These are phyloP conservation scores for Tolypocladium ophioglossoides DNA, from an alignment of 2,329 filamentous ascomycete species.

Conservation along the genomic window DNA sequence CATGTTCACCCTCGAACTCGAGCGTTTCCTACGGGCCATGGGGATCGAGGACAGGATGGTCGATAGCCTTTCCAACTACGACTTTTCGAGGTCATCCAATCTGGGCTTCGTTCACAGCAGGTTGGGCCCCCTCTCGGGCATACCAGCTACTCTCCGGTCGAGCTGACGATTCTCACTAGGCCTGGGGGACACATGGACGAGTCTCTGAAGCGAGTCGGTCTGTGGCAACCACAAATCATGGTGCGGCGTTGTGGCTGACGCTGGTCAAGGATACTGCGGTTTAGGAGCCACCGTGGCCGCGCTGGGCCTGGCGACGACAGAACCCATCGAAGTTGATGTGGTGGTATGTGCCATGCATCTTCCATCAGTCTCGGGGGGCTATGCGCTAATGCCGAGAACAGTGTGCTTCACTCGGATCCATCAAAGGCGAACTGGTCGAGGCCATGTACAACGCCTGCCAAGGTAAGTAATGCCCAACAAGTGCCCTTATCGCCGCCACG, in stretches of 20 bases:
- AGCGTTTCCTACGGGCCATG: constrained; percentile 58
- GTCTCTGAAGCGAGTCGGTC: constrained; percentile 18
- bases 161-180: constrained; percentile 14
- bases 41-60: constrained; percentile 54
- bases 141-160: background rate
- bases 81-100: constrained; percentile 62
- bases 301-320: constrained; percentile 48
- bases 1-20: constrained; percentile 58
- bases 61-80: constrained; percentile 62
- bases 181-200: constrained; percentile 23
- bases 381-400: constrained; percentile 17
- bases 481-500: background rate
- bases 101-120: constrained; percentile 81
- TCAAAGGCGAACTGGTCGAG: constrained; percentile 58
- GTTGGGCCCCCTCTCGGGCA: constrained; percentile 33
- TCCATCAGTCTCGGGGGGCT: background rate
- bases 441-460: constrained; percentile 44
- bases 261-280: constrained; percentile 55
- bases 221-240: constrained; percentile 8
- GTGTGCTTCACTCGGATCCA: constrained; percentile 71
- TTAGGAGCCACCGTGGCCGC: constrained; percentile 55
- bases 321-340: constrained; percentile 59
- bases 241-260: constrained; percentile 3
- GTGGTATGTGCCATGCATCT: constrained; percentile 37
- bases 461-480: constrained; percentile 25